Conservation (phyloP, 257 asterid species). For the Solanum ossicruentum region DNA sequence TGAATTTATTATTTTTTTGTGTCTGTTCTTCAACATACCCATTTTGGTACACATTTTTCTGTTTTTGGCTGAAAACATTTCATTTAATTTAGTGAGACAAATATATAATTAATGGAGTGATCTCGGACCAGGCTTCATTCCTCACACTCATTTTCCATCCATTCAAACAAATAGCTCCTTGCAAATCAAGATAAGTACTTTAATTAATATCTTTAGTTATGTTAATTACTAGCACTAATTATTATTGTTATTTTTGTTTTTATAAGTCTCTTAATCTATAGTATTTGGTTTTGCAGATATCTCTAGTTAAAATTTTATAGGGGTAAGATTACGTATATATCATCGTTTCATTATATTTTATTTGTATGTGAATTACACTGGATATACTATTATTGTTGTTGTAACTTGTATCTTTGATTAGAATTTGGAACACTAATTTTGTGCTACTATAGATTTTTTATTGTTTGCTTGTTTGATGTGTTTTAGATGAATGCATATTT, state of each 20-base stretch:
- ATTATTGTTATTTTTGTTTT: neutral
- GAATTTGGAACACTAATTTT: neutral
- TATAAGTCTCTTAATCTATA: neutral
- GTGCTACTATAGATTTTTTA: neutral
- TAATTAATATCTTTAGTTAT: neutral
- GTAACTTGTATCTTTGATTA: neutral
- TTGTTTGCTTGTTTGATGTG: neutral
- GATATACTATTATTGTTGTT: neutral
- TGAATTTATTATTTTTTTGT: no score
- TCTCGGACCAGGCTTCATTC: conserved; percentile 99
- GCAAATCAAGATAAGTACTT: neutral
- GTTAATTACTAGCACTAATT: neutral
- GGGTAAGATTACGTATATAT: neutral
- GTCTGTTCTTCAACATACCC: no score
- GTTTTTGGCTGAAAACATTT: neutral
- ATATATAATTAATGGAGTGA: neutral
- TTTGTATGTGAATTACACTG: neutral
- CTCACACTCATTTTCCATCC: conserved; percentile 31
- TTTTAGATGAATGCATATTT: neutral
- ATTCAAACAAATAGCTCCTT: neutral
- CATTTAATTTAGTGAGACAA: neutral
- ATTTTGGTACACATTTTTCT: neutral
- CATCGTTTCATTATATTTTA: neutral
- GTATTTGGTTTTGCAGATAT: neutral
- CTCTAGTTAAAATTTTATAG: neutral